Evolutionary conservation across 2,329 filamentous ascomycete genomes (phyloP).

Genomic region (Polychaeton citri): DNA sequence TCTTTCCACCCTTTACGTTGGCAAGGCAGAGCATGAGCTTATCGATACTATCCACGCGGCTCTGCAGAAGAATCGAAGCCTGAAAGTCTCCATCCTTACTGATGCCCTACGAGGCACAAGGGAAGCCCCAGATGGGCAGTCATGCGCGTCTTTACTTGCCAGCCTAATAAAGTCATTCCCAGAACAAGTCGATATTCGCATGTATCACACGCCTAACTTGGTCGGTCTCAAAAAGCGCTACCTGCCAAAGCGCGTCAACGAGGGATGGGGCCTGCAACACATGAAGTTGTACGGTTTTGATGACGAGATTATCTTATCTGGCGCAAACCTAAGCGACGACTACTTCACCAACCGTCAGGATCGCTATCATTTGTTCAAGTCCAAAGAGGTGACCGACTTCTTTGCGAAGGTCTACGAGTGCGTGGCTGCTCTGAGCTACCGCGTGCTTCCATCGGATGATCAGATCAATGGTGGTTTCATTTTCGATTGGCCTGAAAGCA

Average conservation of each 20-base stretch:
- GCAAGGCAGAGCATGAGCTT: conserved; percentile 81
- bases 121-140: conserved; percentile 64
- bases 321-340: conserved; percentile 83
- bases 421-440: conserved; percentile 69
- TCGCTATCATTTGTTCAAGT: conserved; percentile 82
- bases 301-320: conserved; percentile 88
- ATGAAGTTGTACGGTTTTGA: conserved; percentile 98
- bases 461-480: conserved; percentile 33
- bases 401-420: conserved; percentile 66
- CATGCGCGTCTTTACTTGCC: conserved; percentile 76
- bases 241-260: conserved; percentile 82
- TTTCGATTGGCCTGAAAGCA: conserved; percentile 61
- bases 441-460: conserved; percentile 49
- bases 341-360: conserved; percentile 97
- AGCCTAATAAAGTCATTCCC: conserved; percentile 79
- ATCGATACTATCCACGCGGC: conserved; percentile 66
- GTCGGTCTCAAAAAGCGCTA: conserved; percentile 73
- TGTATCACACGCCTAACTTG: conserved; percentile 96
- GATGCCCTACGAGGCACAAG: conserved; percentile 84
- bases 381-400: conserved; percentile 65
- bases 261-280: conserved; percentile 95
- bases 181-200: conserved; percentile 77
- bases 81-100: conserved; percentile 79
- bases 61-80: conserved; percentile 56
- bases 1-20: conserved; percentile 92